A percentile compares a stretch with the other conserved stretches of the same genome.
phyloP scores from a whole-genome alignment of 768 basidiomycete species.

The Exidia glandulosa region DNA sequence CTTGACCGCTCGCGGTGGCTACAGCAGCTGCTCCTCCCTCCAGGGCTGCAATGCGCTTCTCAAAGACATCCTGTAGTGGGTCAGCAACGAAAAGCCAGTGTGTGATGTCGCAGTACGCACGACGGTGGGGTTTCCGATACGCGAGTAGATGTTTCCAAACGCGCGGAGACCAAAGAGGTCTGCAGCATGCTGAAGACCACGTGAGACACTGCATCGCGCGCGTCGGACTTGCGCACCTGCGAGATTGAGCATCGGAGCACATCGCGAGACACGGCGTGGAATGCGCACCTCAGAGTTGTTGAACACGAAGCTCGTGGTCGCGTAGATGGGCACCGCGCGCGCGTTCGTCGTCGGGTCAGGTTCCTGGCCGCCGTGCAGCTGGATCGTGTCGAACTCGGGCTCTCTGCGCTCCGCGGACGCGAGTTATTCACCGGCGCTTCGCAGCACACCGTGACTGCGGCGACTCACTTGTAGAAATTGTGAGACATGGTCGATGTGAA shows the following conservation, averaged over 20 bases:
- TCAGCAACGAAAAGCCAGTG: neutral
- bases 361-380: conserved; percentile 65
- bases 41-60: conserved; percentile 67
- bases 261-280: neutral
- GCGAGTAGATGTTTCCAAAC: conserved; percentile 43
- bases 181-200: conserved; percentile 45
- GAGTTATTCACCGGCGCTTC: neutral
- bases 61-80: conserved; percentile 54
- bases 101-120: conserved; percentile 21
- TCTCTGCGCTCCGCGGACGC: conserved; percentile 14
- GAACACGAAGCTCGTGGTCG: conserved; percentile 62
- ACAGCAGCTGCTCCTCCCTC: conserved; percentile 72
- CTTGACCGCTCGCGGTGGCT: conserved; percentile 55
- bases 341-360: conserved; percentile 58
- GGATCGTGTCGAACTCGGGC: conserved; percentile 71
- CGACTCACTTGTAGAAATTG: conserved; percentile 4
- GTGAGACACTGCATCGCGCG: neutral
- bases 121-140: conserved; percentile 55
- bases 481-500: neutral
- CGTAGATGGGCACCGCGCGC: conserved; percentile 70
- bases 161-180: conserved; percentile 57
- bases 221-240: too few species aligned
- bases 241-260: too few species aligned
- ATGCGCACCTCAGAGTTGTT: conserved; percentile 49
- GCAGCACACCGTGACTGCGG: neutral